Percentiles rank a stretch among this genome's conserved stretches.
These are phyloP conservation scores for Tilletia caries DNA, from an alignment of 1,284 basidiomycete species.

Conservation along the genomic window DNA sequence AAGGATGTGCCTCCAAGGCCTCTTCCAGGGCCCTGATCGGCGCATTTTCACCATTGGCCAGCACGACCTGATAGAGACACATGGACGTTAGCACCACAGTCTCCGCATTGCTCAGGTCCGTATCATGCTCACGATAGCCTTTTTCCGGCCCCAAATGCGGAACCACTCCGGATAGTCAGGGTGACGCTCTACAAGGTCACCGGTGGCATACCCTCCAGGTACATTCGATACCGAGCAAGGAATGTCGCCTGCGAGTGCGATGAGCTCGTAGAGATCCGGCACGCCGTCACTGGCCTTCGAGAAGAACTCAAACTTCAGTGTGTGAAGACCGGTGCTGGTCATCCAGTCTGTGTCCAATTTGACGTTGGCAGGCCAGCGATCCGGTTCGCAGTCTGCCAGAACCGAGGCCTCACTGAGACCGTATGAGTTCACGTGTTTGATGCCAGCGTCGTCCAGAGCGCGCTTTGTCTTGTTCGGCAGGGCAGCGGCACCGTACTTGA, in stretches of 20 bases:
- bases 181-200: background rate
- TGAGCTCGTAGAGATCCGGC: background rate
- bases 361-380: background rate
- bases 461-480: background rate
- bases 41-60: constrained; percentile 10
- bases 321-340: too few species aligned
- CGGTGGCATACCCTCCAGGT: background rate
- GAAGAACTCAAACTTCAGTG: background rate
- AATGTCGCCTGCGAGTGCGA: background rate
- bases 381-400: background rate
- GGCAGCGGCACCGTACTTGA: background rate
- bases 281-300: background rate
- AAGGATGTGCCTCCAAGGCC: background rate
- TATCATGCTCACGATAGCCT: background rate
- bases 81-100: too few species aligned
- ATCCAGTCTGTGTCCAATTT: background rate
- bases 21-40: background rate
- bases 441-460: background rate
- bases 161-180: constrained; percentile 7
- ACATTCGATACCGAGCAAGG: background rate
- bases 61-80: background rate
- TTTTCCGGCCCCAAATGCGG: constrained; percentile 4
- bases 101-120: too few species aligned
- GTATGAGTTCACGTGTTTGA: background rate
- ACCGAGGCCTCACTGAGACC: background rate